Percentiles rank a stretch among this genome's conserved stretches.
phyloP scores from a whole-genome alignment of 306 rosid species.

The Acacia melanoxylon region DNA sequence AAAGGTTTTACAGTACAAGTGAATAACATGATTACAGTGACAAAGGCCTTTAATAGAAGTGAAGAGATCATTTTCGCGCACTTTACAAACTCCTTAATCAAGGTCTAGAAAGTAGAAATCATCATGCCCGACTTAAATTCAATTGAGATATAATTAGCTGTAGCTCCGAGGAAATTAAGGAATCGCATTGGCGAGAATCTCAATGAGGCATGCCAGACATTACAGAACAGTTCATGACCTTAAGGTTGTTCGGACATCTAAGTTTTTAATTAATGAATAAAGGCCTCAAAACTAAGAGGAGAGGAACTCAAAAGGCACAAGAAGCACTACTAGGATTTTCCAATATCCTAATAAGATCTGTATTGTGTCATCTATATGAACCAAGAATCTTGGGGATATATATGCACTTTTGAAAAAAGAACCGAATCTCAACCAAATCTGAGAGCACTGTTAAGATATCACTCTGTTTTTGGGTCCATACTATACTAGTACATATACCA shows the following conservation, averaged over 20 bases:
- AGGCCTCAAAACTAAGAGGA: conserved; percentile 33
- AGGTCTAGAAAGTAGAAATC: conserved; percentile 39
- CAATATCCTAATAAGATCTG: background rate
- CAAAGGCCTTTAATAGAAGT: conserved; percentile 22
- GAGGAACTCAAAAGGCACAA: conserved; percentile 23
- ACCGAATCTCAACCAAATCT: background rate
- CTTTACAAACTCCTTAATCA: conserved; percentile 43
- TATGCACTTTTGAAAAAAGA: background rate
- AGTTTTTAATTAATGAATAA: conserved; percentile 47
- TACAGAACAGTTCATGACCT: conserved; percentile 34
- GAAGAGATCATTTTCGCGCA: background rate
- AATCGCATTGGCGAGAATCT: conserved; percentile 22
- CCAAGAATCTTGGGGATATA: background rate
- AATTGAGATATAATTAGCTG: conserved; percentile 34
- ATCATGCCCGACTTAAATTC: conserved; percentile 46
- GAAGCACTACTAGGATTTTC: conserved; percentile 7
- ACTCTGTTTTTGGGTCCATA: background rate
- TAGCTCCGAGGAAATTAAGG: conserved; percentile 26
- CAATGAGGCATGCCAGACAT: conserved; percentile 22
- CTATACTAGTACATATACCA: background rate
- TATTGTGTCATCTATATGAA: background rate
- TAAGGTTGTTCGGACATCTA: conserved; percentile 45
- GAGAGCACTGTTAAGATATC: background rate
- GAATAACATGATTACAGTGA: background rate
- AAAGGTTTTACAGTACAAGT: background rate